Evolutionary conservation across 805 yeast species (phyloP).

Genomic region (Citeromyces matritensis): DNA sequence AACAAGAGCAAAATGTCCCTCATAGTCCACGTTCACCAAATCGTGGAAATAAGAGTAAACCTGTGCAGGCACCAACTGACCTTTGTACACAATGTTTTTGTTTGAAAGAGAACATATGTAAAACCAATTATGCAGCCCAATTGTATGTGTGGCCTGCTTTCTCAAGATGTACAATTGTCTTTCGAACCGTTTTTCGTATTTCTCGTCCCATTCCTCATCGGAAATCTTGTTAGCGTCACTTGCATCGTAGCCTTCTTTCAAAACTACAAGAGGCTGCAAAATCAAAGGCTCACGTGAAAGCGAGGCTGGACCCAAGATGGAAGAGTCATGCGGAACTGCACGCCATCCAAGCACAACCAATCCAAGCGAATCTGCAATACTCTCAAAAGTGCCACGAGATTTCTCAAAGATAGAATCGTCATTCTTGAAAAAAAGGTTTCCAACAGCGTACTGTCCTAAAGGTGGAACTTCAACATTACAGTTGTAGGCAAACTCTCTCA

Average conservation of each 20-base stretch:
- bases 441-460: conserved; percentile 84
- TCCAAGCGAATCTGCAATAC: conserved; percentile 62
- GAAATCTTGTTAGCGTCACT: conserved; percentile 18
- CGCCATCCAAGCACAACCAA: conserved; percentile 90
- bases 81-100: conserved; percentile 89
- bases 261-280: conserved; percentile 85
- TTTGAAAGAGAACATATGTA: conserved; percentile 87
- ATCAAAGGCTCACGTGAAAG: conserved; percentile 83
- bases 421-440: conserved; percentile 87
- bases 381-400: conserved; percentile 66
- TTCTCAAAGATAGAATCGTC: conserved; percentile 54
- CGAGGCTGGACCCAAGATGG: conserved; percentile 90
- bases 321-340: conserved; percentile 85
- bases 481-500: conserved; percentile 66
- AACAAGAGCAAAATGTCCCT: conserved; percentile 90
- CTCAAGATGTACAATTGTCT: conserved; percentile 75
- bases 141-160: conserved; percentile 80
- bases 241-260: conserved; percentile 28
- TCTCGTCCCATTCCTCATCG: conserved; percentile 36
- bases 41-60: conserved; percentile 93
- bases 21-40: conserved; percentile 78
- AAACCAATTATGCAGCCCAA: conserved; percentile 95
- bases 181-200: conserved; percentile 55
- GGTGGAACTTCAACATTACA: conserved; percentile 57
- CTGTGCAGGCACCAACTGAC: conserved; percentile 93